Base-by-base conservation (phyloP, 495 filamentous ascomycete genomes). In the Talaromyces proteolyticus region DNA sequence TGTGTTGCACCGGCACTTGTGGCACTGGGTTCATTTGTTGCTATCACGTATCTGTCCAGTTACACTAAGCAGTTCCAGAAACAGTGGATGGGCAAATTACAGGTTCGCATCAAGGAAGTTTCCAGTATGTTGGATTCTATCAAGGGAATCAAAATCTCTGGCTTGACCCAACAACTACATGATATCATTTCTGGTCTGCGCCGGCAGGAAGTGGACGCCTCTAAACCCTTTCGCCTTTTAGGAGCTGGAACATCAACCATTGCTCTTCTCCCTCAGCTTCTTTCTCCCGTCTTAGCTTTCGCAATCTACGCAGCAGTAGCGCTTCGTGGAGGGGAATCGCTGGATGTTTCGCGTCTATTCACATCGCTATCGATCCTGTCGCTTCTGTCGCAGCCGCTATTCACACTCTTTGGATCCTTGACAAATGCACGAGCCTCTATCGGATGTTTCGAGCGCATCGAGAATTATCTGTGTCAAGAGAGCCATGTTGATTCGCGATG, bases 1-100 rank as follows among this genome's bases (percentile, higher is more conserved):
- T 70, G 67, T 36, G 55, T 67, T 45, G 77, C 75, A 1, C 82
- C 84, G 4, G 67, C 84, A 42, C 70, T 69, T 34, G 71, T 80
- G 14, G 69, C 75, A 4, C 55, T 82, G 23, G 54, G 77, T 4
- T 25, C 44, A 10, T 46, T 46, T 19, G 25, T 46, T 57, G 47
- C 34, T 23, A 14, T 24, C 17, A 29, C 22, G 22, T 47, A 52
- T 6, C 42, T 53, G 25, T 55, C 63, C 7, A 50, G 63, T 18
- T 46, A n/a, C 22, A 29, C 59, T 47, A 4, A 29, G 24, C 14
- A 26, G 18, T 46, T 46, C 26, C 44, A 46, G 22, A 46, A 46
- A 24, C 21, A 46, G 18, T 46, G 44, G 44, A 26, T 46, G 44
- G 23, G 3, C 2, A 25, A 46, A 36, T 8, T 46, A 8, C 44